A percentile compares a stretch with the other conserved stretches of the same genome.
phyloP scores from a whole-genome alignment of 768 basidiomycete genomes.

The Leccinum broughii region DNA sequence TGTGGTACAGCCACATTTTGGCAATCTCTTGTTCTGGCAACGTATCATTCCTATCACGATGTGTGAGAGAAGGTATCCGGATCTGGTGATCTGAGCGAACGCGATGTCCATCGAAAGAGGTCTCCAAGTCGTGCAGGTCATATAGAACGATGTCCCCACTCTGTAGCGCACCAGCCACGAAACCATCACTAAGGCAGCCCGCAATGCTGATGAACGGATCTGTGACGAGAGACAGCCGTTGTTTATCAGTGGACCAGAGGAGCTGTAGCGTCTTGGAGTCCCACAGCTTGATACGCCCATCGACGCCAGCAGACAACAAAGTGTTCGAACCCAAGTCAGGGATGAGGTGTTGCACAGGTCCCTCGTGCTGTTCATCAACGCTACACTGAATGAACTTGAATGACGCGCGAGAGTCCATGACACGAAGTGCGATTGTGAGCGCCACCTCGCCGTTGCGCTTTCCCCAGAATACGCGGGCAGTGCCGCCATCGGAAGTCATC shows the following conservation, averaged over 20 bases:
- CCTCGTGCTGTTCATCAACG: constrained; percentile 64
- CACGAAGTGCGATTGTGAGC: constrained; percentile 54
- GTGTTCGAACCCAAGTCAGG: constrained; percentile 44
- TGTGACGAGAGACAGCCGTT: constrained; percentile 34
- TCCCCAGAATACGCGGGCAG: constrained; percentile 74
- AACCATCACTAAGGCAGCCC: constrained; percentile 41
- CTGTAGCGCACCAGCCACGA: constrained; percentile 49
- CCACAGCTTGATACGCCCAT: constrained; percentile 78
- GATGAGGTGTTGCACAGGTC: constrained; percentile 52
- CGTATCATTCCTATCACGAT: constrained; percentile 5
- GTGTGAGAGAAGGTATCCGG: constrained; percentile 39
- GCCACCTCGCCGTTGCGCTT: constrained; percentile 67
- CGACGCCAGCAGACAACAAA: constrained; percentile 56
- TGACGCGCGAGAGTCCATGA: constrained; percentile 55
- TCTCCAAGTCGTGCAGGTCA: constrained; percentile 41
- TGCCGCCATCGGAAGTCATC: constrained; percentile 61
- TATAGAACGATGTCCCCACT: constrained; percentile 63
- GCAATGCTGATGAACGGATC: constrained; percentile 56
- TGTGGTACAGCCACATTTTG: constrained; percentile 19
- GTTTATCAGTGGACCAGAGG: constrained; percentile 60
- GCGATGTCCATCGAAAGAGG: constrained; percentile 10
- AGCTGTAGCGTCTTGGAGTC: constrained; percentile 53
- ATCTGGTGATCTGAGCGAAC: constrained; percentile 28
- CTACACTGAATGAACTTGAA: constrained; percentile 49
- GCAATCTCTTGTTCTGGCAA: constrained; percentile 10